Evolutionary conservation across 768 basidiomycete genomes (phyloP), one percentile per base, ranked within the genome.

Genomic region (Plicaturopsis crispa): DNA sequence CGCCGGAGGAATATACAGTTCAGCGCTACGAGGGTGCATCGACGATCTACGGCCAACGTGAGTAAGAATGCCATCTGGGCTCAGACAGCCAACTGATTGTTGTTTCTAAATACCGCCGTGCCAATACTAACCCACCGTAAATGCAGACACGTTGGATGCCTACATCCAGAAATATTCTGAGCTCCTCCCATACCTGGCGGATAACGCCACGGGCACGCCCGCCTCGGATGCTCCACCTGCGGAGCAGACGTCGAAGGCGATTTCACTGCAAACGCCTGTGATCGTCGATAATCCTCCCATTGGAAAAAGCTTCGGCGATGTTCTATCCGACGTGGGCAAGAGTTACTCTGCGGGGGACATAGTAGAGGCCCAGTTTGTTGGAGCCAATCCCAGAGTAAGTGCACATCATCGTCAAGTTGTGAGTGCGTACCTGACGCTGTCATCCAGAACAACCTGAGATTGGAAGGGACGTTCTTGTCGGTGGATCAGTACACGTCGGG

Each of bases 1-100:
- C 83, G 20, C 67, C 61, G 7, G 83, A 88, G 55, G 84, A 85
- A 55, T 87, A 84, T 53, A 58, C 67, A 17, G 59, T 83, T 11
- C 86, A 88, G 56, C 69, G 86, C 35, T 86, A 86, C 47, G 86
- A 88, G 59, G 86, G 84, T 35, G 84, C 82, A 1, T 86, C 84
- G 31, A 87, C 82, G 6, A 66, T 87, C 32, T 87, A 76, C 56
- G 85, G 86, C 26, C 75, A 69, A 41, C 72, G n/a, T n/a, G n/a
- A n/a, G 86, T 86, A 46, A 54, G 79, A 66, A 4, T n/a, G 14
- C 33, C 17, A 31, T 37, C 14, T 32, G 28, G 30, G 24, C 13
- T 40, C 19, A 17, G 31, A n/a, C 6, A 19, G 31, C 39, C 35
- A 46, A 38, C 35, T 4, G 5, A 14, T 14, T 14, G 19, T 42